Percentiles rank a stretch among this genome's conserved stretches.
Evolutionary conservation across 192 early-diverging fungal species (phyloP).

Genomic region (Mortierella alpina): DNA sequence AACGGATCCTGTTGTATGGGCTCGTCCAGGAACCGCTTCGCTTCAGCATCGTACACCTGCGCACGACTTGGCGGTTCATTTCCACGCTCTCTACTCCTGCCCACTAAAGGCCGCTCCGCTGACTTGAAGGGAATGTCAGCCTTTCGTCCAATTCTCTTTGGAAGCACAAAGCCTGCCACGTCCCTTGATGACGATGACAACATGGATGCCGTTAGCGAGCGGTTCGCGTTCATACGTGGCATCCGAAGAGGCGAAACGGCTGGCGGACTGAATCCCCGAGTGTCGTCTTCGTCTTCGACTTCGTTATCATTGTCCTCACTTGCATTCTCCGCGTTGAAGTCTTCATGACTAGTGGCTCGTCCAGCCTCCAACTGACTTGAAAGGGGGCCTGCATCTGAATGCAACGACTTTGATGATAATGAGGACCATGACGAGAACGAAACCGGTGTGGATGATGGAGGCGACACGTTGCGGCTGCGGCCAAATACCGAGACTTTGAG

Average conservation of each 20-base stretch:
- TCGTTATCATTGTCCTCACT: not conserved
- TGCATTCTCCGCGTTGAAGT: not conserved
- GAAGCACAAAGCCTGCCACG: too few species aligned
- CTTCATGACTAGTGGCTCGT: not conserved
- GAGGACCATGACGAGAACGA: slow-evolving; percentile 22
- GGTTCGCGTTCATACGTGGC: not conserved
- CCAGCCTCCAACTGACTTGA: not conserved
- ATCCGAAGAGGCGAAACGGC: slow-evolving; percentile 35
- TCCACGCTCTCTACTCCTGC: not conserved
- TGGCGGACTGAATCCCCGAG: slow-evolving; percentile 33
- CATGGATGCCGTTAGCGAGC: not conserved
- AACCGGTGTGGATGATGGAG: slow-evolving; percentile 2
- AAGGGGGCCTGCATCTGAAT: slow-evolving; percentile 3
- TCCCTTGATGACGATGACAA: not conserved
- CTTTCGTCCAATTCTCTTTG: too few species aligned
- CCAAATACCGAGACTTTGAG: slow-evolving; percentile 49
- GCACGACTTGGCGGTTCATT: not conserved
- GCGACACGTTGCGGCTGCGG: slow-evolving; percentile 3
- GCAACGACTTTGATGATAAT: slow-evolving; percentile 12
- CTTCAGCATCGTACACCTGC: slow-evolving; percentile 2
- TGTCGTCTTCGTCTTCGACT: slow-evolving; percentile 19
- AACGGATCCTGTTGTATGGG: slow-evolving; percentile 5
- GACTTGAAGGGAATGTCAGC: too few species aligned
- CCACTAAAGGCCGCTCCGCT: too few species aligned
- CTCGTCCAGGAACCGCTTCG: slow-evolving; percentile 7